Base-by-base conservation (phyloP, 2,329 filamentous ascomycete species). In the Clathrospora elynae region DNA sequence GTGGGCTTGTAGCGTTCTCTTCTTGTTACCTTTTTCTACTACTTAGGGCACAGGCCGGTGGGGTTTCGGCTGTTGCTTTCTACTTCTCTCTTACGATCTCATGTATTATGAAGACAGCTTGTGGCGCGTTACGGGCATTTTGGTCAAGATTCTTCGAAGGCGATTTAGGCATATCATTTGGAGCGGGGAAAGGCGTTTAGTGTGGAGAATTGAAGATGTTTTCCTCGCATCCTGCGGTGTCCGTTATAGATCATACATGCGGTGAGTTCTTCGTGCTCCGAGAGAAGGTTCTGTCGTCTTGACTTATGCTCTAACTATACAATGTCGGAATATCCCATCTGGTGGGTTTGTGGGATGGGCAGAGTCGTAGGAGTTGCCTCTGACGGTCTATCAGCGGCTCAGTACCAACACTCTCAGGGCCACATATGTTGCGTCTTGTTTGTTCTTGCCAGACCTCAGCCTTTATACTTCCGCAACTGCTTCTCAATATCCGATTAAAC, bases 71-170 rank as follows among this genome's bases (percentile, higher is more conserved):
- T 24, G 24, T 46, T 26, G 13, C 36, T 34, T 38, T 36, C 18
- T 10, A 9, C 7, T 29, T 20, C 33, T 38, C 35, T 24, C 35
- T 49, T 32, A 39, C 32, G 45, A 48, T 14, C 29, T 39, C 28
- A 48, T 44, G 45, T 35, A 35, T 48, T 34, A 48, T 35, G 40
- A 45, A 25, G 31, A 44, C 20, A 35, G 32, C 33, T 37, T 38
- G 23, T 33, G 36, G 20, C 23, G 36, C 20, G 32, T 19, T 10
- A 30, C 24, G 22, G 24, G 30, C 25, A 45, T 33, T 30, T 11
- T 23, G 11, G 35, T 17, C 18, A 35, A 18, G 18, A n/a, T 29
- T 45, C 20, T 31, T n/a, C 24, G 8, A 23, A 23, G 6, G 20
- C n/a, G n/a, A n/a, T n/a, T 3, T 28, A 13, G 17, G 32, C 17